phyloP scores from a whole-genome alignment of 2,329 filamentous ascomycete species.

The Rugonectria rugulosa region DNA sequence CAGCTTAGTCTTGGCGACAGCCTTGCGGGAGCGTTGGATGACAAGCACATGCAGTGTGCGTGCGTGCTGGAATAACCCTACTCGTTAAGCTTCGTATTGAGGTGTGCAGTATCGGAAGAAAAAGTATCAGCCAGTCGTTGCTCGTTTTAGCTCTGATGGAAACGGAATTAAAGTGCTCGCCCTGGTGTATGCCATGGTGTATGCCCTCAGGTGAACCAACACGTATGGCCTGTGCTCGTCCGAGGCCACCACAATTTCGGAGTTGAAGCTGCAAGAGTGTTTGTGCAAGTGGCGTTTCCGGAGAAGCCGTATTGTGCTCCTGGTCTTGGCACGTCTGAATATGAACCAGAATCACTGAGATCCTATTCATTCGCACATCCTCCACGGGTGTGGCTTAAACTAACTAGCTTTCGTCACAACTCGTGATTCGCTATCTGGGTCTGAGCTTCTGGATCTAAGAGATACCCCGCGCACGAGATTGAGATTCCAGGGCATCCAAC shows the following conservation, averaged over 20 bases:
- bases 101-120: background rate
- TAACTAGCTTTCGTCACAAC: constrained; percentile 1
- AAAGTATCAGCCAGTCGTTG: background rate
- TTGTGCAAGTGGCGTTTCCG: constrained; percentile 13
- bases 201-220: constrained; percentile 5
- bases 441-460: constrained; percentile 4
- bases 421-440: constrained; percentile 6
- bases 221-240: constrained; percentile 4
- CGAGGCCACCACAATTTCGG: constrained; percentile 1
- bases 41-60: too few species aligned
- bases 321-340: constrained; percentile 20
- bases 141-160: constrained; percentile 25
- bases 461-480: constrained; percentile 1
- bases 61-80: too few species aligned
- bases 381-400: constrained; percentile 14
- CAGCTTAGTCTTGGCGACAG: background rate
- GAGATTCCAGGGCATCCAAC: constrained; percentile 3
- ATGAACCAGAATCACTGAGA: constrained; percentile 2
- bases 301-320: constrained; percentile 20
- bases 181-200: constrained; percentile 11
- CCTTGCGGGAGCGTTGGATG: background rate
- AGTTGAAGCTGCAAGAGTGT: constrained; percentile 10
- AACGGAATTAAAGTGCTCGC: constrained; percentile 7
- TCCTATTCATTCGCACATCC: constrained; percentile 19
- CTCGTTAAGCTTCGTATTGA: background rate